phyloP scores from a whole-genome alignment of 257 asterid species.

The Henckelia pumila region DNA sequence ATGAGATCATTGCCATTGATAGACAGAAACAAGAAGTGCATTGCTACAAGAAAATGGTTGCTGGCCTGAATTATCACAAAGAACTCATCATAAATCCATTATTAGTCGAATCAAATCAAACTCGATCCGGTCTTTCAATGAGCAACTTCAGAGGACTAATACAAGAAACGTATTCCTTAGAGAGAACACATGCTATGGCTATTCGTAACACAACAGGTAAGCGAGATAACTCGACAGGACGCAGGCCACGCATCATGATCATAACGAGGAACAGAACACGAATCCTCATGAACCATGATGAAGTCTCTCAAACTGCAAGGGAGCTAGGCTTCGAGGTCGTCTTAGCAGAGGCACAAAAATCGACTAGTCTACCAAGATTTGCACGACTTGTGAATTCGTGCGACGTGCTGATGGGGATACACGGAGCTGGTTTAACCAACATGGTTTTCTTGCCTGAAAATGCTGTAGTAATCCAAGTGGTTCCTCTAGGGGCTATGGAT shows the following conservation, averaged over 20 bases:
- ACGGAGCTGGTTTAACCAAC: slow-evolving; percentile 76
- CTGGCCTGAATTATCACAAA: slow-evolving; percentile 45
- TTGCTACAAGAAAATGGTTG: slow-evolving; percentile 33
- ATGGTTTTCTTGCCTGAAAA: slow-evolving; percentile 64
- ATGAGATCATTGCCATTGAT: slow-evolving; percentile 48
- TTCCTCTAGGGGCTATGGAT: slow-evolving; percentile 43
- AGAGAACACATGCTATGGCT: slow-evolving; percentile 28
- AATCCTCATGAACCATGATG: slow-evolving; percentile 36
- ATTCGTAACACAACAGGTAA: slow-evolving; percentile 2
- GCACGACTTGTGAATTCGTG: slow-evolving; percentile 63
- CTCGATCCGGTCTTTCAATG: slow-evolving; percentile 31
- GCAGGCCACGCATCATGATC: slow-evolving; percentile 58
- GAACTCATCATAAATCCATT: slow-evolving; percentile 34
- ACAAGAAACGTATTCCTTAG: slow-evolving; percentile 45
- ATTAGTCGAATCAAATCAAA: slow-evolving; percentile 17
- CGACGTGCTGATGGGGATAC: slow-evolving; percentile 74
- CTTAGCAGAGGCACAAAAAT: slow-evolving; percentile 42
- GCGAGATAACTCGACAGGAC: neutral
- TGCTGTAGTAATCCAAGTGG: slow-evolving; percentile 53
- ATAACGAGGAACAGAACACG: slow-evolving; percentile 57
- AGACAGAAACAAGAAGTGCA: slow-evolving; percentile 28
- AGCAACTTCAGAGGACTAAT: slow-evolving; percentile 47
- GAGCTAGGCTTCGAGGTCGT: slow-evolving; percentile 62
- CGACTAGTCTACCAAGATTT: slow-evolving; percentile 39
- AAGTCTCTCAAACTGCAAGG: slow-evolving; percentile 33